Conservation (phyloP, 1,139 yeast genomes). For the Scheffersomyces segobiensis region DNA sequence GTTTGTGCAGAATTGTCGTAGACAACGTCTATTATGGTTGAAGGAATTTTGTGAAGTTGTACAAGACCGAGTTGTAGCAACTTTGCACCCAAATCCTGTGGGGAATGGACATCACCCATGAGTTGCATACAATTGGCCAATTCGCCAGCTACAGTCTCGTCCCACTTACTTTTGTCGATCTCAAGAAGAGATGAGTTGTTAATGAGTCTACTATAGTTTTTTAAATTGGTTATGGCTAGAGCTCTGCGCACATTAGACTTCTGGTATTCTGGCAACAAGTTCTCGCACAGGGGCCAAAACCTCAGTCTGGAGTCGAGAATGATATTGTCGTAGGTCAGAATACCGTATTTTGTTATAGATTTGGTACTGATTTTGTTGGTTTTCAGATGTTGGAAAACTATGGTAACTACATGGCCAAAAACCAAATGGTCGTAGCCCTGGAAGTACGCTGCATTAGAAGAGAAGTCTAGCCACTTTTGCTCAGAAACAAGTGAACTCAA, state of each 20-base stretch:
- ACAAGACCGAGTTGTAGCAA: conserved; percentile 58
- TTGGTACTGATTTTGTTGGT: conserved; percentile 56
- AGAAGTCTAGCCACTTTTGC: conserved; percentile 40
- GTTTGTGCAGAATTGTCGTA: conserved; percentile 55
- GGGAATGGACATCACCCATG: conserved; percentile 44
- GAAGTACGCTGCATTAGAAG: conserved; percentile 56
- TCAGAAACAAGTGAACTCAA: background rate
- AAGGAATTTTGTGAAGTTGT: conserved; percentile 53
- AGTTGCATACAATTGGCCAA: conserved; percentile 63
- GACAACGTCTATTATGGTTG: conserved; percentile 70
- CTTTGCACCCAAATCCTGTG: conserved; percentile 57
- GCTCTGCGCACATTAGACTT: conserved; percentile 68
- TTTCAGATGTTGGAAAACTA: conserved; percentile 52
- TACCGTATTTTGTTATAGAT: conserved; percentile 70
- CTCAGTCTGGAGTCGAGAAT: conserved; percentile 63
- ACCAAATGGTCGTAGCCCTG: conserved; percentile 51
- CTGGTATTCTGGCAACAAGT: conserved; percentile 51
- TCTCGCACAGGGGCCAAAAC: conserved; percentile 78
- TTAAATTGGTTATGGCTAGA: conserved; percentile 71
- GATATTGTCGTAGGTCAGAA: conserved; percentile 59
- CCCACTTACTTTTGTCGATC: conserved; percentile 36
- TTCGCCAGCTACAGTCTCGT: conserved; percentile 80
- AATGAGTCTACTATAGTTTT: conserved; percentile 61
- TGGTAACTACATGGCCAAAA: conserved; percentile 53
- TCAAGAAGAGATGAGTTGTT: conserved; percentile 28